Base-by-base conservation (phyloP, 306 rosid genomes). In the Pyrus communis region DNA sequence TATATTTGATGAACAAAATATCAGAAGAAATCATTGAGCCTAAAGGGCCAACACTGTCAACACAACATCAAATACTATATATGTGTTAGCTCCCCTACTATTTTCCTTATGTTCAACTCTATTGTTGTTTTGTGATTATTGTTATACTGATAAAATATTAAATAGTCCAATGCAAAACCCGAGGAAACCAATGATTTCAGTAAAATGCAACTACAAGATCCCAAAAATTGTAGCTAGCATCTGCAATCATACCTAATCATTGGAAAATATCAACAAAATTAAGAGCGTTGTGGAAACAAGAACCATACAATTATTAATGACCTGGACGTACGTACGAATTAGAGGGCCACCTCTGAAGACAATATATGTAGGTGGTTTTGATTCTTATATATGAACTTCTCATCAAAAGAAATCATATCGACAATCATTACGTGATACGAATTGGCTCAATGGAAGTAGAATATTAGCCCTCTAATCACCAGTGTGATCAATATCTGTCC, bases 201-300 rank as follows among this genome's bases (percentile, higher is more conserved):
- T 49, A 49, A 49, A 49, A 49, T 49, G 55, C 55, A 15, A 49
- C 55, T 5, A 49, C 55, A 49, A 49, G 8, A 49, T 15, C 21
- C 55, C 55, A 49, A 49, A 49, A 49, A 15, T 49, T 49, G 55
- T 17, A 49, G 55, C 55, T 49, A 49, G 55, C 55, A 49, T 49
- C 55, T 49, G 55, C 55, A 49, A 49, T 8, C 9, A 49, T 15
- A 49, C 55, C 46, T 43, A 79, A 85, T 85, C 81, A 78, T 82
- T 83, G 70, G 82, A 75, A 78, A 79, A 82, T 80, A 84, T 86
- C 71, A 75, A 57, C 57, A 55, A 28, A 49, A 67, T 13, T 22
- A 59, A 69, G 64, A 60, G 52, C 21, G 73, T 38, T 67, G 64
- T 71, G 62, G 76, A 82, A 82, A 60, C 27, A 72, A 80, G 79